Conservation (phyloP, 1,284 basidiomycete genomes). For the Caloboletus firmus region DNA sequence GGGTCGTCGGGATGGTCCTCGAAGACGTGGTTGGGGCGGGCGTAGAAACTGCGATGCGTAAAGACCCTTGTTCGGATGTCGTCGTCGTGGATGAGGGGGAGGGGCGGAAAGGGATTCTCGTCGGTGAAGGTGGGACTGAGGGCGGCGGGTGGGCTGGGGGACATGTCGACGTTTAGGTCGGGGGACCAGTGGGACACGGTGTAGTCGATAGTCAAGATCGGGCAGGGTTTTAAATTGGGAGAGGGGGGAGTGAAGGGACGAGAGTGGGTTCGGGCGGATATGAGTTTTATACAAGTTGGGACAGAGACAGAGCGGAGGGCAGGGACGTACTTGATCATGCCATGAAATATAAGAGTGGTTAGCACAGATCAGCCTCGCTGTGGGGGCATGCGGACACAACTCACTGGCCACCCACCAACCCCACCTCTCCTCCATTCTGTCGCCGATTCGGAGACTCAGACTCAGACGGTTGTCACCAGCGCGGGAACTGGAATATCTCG, state of each 20-base stretch:
- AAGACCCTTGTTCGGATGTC: conserved; percentile 55
- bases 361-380: too few relatives aligned
- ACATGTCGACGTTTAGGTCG: conserved; percentile 5
- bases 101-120: conserved; percentile 27
- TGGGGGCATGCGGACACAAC: too few relatives aligned
- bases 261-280: background rate
- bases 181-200: conserved; percentile 1
- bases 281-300: background rate
- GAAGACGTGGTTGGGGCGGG: conserved; percentile 67
- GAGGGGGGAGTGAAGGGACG: background rate
- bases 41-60: conserved; percentile 70
- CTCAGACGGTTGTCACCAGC: background rate
- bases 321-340: background rate
- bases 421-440: background rate
- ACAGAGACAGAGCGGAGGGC: background rate
- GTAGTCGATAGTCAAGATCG: conserved; percentile 1
- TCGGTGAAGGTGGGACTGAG: conserved; percentile 23
- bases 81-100: conserved; percentile 21
- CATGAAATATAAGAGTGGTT: background rate
- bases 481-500: background rate
- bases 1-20: conserved; percentile 68
- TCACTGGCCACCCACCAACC: too few relatives aligned
- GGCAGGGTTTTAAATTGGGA: background rate
- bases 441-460: conserved; percentile 8
- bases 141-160: background rate